phyloP scores from a whole-genome alignment of 1,284 basidiomycete genomes.

The Cryptococcus wingfieldii region DNA sequence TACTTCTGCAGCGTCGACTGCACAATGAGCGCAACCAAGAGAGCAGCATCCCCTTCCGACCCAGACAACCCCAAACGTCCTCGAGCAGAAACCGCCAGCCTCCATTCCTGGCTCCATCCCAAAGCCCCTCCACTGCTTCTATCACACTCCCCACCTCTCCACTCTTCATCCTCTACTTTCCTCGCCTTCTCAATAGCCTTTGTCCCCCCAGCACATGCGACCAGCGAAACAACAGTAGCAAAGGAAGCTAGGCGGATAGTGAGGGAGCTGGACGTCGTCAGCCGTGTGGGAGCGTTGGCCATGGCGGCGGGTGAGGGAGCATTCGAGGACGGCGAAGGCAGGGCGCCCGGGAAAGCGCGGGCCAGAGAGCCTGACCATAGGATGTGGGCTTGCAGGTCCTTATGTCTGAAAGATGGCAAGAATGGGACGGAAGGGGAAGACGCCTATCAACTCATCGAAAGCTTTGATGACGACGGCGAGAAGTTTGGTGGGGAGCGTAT shows the following conservation, averaged over 20 bases:
- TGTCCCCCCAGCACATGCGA: conserved; percentile 24
- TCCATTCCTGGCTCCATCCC: conserved; percentile 43
- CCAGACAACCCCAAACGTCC: not conserved
- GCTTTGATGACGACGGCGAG: conserved; percentile 44
- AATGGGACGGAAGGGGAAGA: conserved; percentile 43
- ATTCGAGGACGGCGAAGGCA: conserved; percentile 33
- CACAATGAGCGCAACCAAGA: not conserved
- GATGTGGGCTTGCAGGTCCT: conserved; percentile 43
- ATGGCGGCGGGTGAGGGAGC: conserved; percentile 30
- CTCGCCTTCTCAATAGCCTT: conserved; percentile 34
- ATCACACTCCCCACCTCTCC: conserved; percentile 33
- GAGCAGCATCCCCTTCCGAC: not conserved
- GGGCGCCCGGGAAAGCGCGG: conserved; percentile 23
- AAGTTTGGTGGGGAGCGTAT: conserved; percentile 44
- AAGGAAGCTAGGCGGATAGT: conserved; percentile 35
- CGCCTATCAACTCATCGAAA: conserved; percentile 44
- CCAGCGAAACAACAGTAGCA: conserved; percentile 17
- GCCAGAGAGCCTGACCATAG: conserved; percentile 44
- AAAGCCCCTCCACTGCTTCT: conserved; percentile 14
- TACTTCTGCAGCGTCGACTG: not conserved
- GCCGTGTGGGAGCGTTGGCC: conserved; percentile 25
- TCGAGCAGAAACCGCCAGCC: not conserved
- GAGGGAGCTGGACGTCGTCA: conserved; percentile 35
- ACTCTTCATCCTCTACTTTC: conserved; percentile 37
- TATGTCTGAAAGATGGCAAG: conserved; percentile 35